Conservation (phyloP, 768 basidiomycete genomes). For the Pleurotus tuoliensis region DNA sequence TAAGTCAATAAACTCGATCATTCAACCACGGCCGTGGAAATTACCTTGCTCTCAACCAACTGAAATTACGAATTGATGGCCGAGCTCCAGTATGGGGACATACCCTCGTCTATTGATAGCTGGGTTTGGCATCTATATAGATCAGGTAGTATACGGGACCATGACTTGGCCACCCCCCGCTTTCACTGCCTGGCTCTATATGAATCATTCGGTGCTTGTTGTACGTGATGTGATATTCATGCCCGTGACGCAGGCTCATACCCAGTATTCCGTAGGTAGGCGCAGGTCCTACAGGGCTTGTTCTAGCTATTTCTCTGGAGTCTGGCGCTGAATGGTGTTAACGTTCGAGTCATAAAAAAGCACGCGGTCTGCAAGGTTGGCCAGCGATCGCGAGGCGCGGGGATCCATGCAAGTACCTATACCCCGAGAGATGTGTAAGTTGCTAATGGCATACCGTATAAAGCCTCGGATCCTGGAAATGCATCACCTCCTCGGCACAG, state of each 20-base stretch:
- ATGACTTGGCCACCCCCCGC: no score
- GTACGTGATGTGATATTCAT: background rate
- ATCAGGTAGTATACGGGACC: no score
- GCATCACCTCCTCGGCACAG: background rate
- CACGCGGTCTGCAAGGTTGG: constrained; percentile 28
- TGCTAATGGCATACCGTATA: background rate
- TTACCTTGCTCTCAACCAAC: no score
- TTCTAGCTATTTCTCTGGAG: constrained; percentile 37
- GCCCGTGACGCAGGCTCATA: background rate
- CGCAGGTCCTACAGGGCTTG: constrained; percentile 42
- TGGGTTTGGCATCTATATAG: no score
- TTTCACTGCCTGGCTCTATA: no score
- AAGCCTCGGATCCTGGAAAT: background rate
- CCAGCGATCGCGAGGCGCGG: constrained; percentile 34
- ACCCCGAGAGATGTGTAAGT: background rate
- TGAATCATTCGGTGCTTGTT: background rate
- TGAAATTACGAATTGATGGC: no score
- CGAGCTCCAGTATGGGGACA: no score
- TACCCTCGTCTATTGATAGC: no score
- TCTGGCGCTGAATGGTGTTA: constrained; percentile 39
- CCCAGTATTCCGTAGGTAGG: constrained; percentile 30
- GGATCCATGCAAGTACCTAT: constrained; percentile 28
- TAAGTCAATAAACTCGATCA: no score
- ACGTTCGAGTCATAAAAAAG: constrained; percentile 50
- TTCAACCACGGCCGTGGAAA: no score